phyloP scores from a whole-genome alignment of 371 early-diverging fungal genomes.

The Haplosporangium sp. region DNA sequence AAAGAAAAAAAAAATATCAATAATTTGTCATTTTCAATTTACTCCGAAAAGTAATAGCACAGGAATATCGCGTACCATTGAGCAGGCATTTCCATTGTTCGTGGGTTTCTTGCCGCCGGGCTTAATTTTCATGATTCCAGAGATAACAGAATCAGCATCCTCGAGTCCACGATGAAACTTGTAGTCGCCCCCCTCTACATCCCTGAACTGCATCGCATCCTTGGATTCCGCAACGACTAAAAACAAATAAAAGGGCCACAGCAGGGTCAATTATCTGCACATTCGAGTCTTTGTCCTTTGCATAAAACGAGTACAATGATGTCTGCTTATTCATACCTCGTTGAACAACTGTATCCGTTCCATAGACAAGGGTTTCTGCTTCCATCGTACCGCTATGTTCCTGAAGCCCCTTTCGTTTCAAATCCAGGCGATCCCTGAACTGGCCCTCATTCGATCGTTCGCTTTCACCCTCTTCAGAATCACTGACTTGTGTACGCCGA shows the following conservation, averaged over 20 bases:
- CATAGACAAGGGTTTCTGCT: slow-evolving; percentile 23
- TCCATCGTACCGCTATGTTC: slow-evolving; percentile 9
- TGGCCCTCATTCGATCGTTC: slow-evolving; percentile 8
- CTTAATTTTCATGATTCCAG: slow-evolving; percentile 38
- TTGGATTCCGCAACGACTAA: slow-evolving; percentile 33
- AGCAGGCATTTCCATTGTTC: slow-evolving; percentile 7
- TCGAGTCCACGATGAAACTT: slow-evolving; percentile 44
- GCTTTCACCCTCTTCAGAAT: background rate
- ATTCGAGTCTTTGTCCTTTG: too few species aligned
- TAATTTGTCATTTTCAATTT: too few species aligned
- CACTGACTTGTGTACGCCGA: background rate
- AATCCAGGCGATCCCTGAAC: slow-evolving; percentile 5
- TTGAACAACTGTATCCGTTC: slow-evolving; percentile 4
- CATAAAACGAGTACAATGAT: too few species aligned
- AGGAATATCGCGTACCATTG: slow-evolving; percentile 6
- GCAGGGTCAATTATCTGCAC: background rate
- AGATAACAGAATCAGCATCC: slow-evolving; percentile 24
- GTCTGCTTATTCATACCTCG: slow-evolving; percentile 14
- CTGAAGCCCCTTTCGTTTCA: slow-evolving; percentile 2
- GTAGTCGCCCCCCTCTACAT: slow-evolving; percentile 41
- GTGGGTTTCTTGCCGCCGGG: slow-evolving; percentile 25
- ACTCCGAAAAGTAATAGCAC: too few species aligned
- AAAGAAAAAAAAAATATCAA: too few species aligned
- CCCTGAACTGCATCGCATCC: slow-evolving; percentile 11
- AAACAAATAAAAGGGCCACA: background rate